Conservation (phyloP, 495 filamentous ascomycete genomes). For the Lindgomyces ingoldianus region DNA sequence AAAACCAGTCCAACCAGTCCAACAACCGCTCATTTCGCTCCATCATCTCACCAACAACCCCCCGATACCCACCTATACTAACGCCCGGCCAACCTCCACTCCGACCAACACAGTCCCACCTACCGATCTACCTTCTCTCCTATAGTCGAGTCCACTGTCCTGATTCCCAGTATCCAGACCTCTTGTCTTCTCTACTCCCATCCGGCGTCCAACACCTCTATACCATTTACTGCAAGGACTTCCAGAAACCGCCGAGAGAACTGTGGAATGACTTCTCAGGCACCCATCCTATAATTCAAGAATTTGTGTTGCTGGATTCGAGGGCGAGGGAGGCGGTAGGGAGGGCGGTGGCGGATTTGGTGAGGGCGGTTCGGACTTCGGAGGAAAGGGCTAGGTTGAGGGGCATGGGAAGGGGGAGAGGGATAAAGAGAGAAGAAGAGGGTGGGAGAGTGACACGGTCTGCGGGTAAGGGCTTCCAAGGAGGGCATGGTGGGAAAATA, state of each 20-base stretch:
- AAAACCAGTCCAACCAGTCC: too few species aligned
- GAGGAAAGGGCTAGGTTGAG: too few species aligned
- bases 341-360: neutral
- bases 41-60: neutral
- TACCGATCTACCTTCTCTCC: slow-evolving; percentile 1
- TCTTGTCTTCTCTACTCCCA: neutral
- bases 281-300: slow-evolving; percentile 7
- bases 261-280: neutral
- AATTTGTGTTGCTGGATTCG: neutral
- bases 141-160: neutral
- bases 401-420: too few species aligned
- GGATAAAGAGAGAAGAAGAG: too few species aligned
- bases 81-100: neutral
- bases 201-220: neutral
- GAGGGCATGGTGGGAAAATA: too few species aligned
- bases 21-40: too few species aligned
- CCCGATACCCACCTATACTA: neutral
- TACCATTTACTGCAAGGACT: neutral
- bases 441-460: too few species aligned
- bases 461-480: too few species aligned
- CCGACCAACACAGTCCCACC: neutral
- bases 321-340: neutral
- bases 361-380: neutral
- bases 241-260: neutral
- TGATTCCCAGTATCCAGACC: too few species aligned